A percentile compares a stretch with the other conserved stretches of the same genome.
These are phyloP conservation scores for Combretum micranthum DNA, from an alignment of 345 rosid species.

Conservation along the genomic window DNA sequence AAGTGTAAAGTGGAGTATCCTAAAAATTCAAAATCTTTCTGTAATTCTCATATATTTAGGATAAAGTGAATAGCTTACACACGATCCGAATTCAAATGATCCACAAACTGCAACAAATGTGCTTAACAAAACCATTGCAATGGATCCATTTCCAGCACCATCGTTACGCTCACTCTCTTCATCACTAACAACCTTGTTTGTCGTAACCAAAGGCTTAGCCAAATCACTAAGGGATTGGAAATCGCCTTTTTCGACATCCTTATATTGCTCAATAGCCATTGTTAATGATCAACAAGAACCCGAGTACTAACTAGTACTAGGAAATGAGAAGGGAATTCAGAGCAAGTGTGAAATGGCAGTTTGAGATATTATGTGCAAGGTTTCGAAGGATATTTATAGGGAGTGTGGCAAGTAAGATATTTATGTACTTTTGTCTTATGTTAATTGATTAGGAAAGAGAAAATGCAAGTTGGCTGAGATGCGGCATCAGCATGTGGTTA, in stretches of 20 bases:
- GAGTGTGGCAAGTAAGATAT: slow-evolving; percentile 8
- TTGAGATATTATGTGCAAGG: too few relatives aligned
- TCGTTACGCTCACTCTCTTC: slow-evolving; percentile 14
- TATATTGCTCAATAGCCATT: slow-evolving; percentile 41
- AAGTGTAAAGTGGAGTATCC: neutral
- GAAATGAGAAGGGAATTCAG: neutral
- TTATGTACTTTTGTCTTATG: slow-evolving; percentile 7
- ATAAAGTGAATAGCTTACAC: slow-evolving; percentile 47
- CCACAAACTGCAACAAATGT: slow-evolving; percentile 85
- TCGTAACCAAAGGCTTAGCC: slow-evolving; percentile 40
- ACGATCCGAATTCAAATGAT: slow-evolving; percentile 83
- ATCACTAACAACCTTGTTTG: slow-evolving; percentile 15
- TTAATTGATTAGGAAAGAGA: neutral
- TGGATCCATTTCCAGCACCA: slow-evolving; percentile 28
- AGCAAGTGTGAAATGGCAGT: neutral
- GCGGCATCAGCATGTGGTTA: slow-evolving; percentile 17
- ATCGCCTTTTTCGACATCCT: slow-evolving; percentile 50
- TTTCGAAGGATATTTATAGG: neutral
- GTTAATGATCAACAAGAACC: neutral
- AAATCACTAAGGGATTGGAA: slow-evolving; percentile 28
- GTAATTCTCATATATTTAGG: neutral
- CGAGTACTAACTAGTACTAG: neutral
- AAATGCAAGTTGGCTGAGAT: neutral
- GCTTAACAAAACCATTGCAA: slow-evolving; percentile 59
- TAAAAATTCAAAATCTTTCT: neutral